Conservation (phyloP, 306 rosid species). For the Fagus crenata region DNA sequence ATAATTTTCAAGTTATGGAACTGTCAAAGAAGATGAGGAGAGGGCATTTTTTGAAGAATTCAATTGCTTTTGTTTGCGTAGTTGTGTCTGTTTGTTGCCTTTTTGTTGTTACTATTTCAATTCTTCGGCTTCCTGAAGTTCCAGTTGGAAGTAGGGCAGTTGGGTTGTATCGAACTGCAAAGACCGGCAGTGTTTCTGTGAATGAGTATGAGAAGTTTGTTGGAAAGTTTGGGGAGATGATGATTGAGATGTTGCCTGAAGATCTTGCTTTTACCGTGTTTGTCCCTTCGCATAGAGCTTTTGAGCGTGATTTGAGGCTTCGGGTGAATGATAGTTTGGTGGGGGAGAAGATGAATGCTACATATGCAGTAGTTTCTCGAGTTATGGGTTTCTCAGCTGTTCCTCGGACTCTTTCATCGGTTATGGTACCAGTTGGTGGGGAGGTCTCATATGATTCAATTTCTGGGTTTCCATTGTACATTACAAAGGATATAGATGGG, state of each 20-base stretch:
- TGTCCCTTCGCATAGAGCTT: conserved; percentile 77
- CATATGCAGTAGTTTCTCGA: conserved; percentile 63
- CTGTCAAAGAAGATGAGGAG: conserved; percentile 46
- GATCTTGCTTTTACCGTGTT: conserved; percentile 84
- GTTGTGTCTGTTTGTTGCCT: conserved; percentile 49
- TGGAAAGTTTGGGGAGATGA: conserved; percentile 68
- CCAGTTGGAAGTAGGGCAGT: conserved; percentile 23
- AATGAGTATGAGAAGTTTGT: conserved; percentile 25
- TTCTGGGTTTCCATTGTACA: conserved; percentile 65
- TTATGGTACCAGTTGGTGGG: conserved; percentile 39
- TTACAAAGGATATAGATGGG: conserved; percentile 59
- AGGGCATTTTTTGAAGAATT: conserved; percentile 40
- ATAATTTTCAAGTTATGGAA: background rate
- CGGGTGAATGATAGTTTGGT: conserved; percentile 39
- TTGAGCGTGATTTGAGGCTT: conserved; percentile 61
- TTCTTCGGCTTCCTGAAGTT: conserved; percentile 63
- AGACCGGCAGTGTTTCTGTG: conserved; percentile 33
- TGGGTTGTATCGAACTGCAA: conserved; percentile 34
- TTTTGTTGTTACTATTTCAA: conserved; percentile 39
- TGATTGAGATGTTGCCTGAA: conserved; percentile 77
- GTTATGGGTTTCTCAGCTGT: conserved; percentile 74
- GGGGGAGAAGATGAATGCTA: conserved; percentile 57
- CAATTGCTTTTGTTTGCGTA: conserved; percentile 47
- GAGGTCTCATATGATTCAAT: conserved; percentile 61
- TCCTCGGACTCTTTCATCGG: conserved; percentile 55